phyloP scores from a whole-genome alignment of 352 stramenopile genomes.

The Pythium graminicola region DNA sequence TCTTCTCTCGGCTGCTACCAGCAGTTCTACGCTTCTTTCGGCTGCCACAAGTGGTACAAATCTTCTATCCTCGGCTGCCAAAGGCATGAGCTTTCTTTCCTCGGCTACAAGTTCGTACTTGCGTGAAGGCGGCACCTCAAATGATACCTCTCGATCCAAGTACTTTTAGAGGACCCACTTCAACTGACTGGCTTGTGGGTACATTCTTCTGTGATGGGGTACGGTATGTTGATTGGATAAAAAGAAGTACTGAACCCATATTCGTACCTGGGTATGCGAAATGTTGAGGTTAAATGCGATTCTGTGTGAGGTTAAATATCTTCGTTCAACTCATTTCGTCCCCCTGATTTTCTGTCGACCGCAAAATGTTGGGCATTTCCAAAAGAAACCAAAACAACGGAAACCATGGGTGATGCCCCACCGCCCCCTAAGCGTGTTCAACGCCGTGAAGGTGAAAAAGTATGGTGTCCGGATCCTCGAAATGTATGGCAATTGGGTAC shows the following conservation, averaged over 20 bases:
- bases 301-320: slow-evolving; percentile 16
- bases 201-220: too few species aligned
- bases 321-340: background rate
- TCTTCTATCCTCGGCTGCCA: slow-evolving; percentile 62
- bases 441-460: slow-evolving; percentile 80
- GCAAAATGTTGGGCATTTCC: background rate
- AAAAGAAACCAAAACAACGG: background rate
- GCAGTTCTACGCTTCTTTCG: slow-evolving; percentile 50
- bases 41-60: slow-evolving; percentile 53
- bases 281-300: slow-evolving; percentile 22
- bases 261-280: slow-evolving; percentile 2
- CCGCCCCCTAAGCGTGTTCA: slow-evolving; percentile 39
- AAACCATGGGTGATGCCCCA: slow-evolving; percentile 14
- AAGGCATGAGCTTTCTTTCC: slow-evolving; percentile 78
- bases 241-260: slow-evolving; percentile 21
- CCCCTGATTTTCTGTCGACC: slow-evolving; percentile 15
- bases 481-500: slow-evolving; percentile 86
- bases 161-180: slow-evolving; percentile 48
- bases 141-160: slow-evolving; percentile 30
- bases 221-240: slow-evolving; percentile 20
- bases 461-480: slow-evolving; percentile 79
- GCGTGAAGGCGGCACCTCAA: slow-evolving; percentile 23
- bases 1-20: slow-evolving; percentile 19
- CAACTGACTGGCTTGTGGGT: slow-evolving; percentile 16
- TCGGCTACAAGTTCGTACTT: slow-evolving; percentile 68